These are phyloP conservation scores for Neoarthrinium moseri DNA, from an alignment of 2,329 filamentous ascomycete species.

Conservation along the genomic window DNA sequence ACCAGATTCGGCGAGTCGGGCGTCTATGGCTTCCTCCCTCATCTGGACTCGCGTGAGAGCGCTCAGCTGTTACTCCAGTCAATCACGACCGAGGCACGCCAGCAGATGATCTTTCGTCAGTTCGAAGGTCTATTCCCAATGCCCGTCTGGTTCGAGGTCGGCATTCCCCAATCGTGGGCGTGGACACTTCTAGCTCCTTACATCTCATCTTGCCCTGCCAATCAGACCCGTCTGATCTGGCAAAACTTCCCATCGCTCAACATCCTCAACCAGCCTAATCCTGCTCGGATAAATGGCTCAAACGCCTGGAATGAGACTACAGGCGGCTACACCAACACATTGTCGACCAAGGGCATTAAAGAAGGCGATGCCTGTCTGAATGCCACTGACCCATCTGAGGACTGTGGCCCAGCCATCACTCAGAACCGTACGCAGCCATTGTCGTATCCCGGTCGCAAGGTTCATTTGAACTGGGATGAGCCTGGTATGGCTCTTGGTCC, in stretches of 20 bases:
- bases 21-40: constrained; percentile 77
- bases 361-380: constrained; percentile 55
- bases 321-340: constrained; percentile 56
- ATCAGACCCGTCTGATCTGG: constrained; percentile 75
- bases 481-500: constrained; percentile 70
- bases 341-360: constrained; percentile 45
- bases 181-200: constrained; percentile 82
- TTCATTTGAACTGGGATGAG: constrained; percentile 71
- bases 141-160: constrained; percentile 79
- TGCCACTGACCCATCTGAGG: constrained; percentile 48
- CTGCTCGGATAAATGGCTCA: constrained; percentile 64
- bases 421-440: constrained; percentile 71
- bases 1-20: constrained; percentile 78
- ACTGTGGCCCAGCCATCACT: constrained; percentile 63
- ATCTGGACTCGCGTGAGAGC: constrained; percentile 73
- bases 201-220: constrained; percentile 71
- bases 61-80: constrained; percentile 72
- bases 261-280: constrained; percentile 76
- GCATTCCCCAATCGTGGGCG: constrained; percentile 80
- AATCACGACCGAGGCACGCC: constrained; percentile 75
- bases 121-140: constrained; percentile 78
- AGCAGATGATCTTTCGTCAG: constrained; percentile 83
- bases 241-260: constrained; percentile 77
- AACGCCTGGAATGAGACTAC: constrained; percentile 62
- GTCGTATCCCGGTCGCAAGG: constrained; percentile 69